Base-by-base conservation (phyloP, 768 basidiomycete genomes). In the Auricularia heimuer region DNA sequence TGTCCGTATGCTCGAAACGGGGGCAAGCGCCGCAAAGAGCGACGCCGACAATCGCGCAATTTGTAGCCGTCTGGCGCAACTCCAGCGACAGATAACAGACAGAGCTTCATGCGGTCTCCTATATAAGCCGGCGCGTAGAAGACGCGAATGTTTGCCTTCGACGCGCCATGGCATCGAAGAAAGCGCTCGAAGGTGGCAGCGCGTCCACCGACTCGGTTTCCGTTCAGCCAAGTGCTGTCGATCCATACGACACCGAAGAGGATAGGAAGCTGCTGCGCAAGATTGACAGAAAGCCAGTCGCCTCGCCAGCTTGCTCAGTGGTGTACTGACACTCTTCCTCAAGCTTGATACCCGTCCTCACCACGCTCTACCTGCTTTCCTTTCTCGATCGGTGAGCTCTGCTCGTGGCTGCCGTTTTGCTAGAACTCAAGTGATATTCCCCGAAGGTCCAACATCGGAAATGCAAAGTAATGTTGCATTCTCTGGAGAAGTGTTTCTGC, bases 341-440 rank as follows among this genome's bases (percentile, higher is more conserved):
- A 54, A 76, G 75, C 34, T 69, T 80, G 14, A 70, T 80, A 24
- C 79, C 79, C 1, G 72, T 80, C 54, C 68, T 81, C 60, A 79
- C 77, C 3, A 63, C 77, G 34, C 68, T 80, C 42, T 79, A 75
- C 67, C 70, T 80, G 24, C 70, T 81, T 35, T 76, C 75, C 42
- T 81, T 80, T 65, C 70, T 80, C 66, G 78, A 79, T 64, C 67
- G 78, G 76, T 77, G 65, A 42, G 72, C 44, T 35, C 63, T 62
- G 2, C 39, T 44, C 36, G 10, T 14, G 42, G 14, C 18, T 44
- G 21, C 21, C 34, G 33, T 35, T 24, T 45, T 64, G 35, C 61
- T 35, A 16, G 2, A 29, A 29, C 7, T 47, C 18, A 21, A n/a
- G 7, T 4, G 18, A 39, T 67, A 42, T 37, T 62, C 0, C 34